phyloP scores from a whole-genome alignment of 176 grass and related monocot genomes.

The Cenchrus purpureus region DNA sequence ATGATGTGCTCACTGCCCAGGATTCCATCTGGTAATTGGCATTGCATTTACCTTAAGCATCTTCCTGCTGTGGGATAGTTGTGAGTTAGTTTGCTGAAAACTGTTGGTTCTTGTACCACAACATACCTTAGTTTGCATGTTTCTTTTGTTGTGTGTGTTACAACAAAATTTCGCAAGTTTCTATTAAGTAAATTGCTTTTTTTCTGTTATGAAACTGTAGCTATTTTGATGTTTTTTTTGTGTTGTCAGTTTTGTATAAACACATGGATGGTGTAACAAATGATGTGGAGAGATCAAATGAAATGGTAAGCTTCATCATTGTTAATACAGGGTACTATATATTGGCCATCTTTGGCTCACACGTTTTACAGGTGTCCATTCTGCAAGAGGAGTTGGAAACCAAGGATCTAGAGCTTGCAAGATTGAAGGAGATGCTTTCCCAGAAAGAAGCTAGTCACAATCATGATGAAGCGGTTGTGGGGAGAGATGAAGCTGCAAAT shows the following conservation, averaged over 20 bases:
- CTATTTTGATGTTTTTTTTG: conserved; percentile 32
- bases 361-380: conserved; percentile 59
- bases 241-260: conserved; percentile 69
- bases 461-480: conserved; percentile 38
- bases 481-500: conserved; percentile 39
- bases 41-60: neutral
- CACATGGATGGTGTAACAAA: conserved; percentile 92
- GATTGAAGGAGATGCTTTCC: conserved; percentile 64
- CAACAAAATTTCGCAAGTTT: neutral
- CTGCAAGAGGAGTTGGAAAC: conserved; percentile 79
- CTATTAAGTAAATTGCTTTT: neutral
- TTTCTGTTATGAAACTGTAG: neutral
- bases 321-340: neutral
- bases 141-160: neutral
- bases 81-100: neutral
- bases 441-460: conserved; percentile 60
- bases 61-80: neutral
- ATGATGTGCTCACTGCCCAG: neutral
- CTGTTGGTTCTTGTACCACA: neutral
- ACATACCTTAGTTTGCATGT: neutral
- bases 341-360: neutral
- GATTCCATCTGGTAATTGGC: neutral
- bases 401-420: conserved; percentile 69
- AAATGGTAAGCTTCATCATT: conserved; percentile 62
- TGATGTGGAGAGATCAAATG: conserved; percentile 96